A percentile compares a stretch with the other conserved stretches of the same genome.
phyloP scores from a whole-genome alignment of 2,329 filamentous ascomycete species.

The Aureobasidium sp. region DNA sequence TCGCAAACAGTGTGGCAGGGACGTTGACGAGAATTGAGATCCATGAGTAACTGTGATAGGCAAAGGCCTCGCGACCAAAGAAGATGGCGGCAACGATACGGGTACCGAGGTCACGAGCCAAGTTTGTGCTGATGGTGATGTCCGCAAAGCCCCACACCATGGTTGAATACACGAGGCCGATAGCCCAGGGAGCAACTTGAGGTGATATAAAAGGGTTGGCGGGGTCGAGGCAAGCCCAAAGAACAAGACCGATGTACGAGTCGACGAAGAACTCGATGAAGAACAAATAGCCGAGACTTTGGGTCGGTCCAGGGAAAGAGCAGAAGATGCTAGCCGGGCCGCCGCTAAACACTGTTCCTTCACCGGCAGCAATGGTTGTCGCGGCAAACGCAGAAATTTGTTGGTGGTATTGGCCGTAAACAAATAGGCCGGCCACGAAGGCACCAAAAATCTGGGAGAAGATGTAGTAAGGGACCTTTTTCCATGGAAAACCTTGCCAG shows the following conservation, averaged over 20 bases:
- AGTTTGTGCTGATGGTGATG: constrained; percentile 50
- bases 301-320: constrained; percentile 44
- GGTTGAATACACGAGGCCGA: constrained; percentile 49
- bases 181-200: constrained; percentile 44
- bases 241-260: constrained; percentile 50
- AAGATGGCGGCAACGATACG: constrained; percentile 54
- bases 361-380: constrained; percentile 32
- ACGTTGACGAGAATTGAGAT: constrained; percentile 52
- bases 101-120: constrained; percentile 53
- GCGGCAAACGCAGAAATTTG: constrained; percentile 40
- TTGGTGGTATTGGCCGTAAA: constrained; percentile 52
- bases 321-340: constrained; percentile 51
- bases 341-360: constrained; percentile 38
- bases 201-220: constrained; percentile 52
- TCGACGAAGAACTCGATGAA: constrained; percentile 55
- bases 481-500: constrained; percentile 52
- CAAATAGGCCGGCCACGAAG: constrained; percentile 48
- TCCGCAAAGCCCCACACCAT: constrained; percentile 50
- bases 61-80: constrained; percentile 46
- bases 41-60: constrained; percentile 42
- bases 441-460: constrained; percentile 50
- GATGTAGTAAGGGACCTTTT: constrained; percentile 52
- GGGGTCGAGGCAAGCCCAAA: constrained; percentile 52
- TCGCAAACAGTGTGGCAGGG: constrained; percentile 51
- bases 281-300: constrained; percentile 52